Base-by-base conservation (phyloP, 768 basidiomycete genomes). In the Pleurotus djamor region DNA sequence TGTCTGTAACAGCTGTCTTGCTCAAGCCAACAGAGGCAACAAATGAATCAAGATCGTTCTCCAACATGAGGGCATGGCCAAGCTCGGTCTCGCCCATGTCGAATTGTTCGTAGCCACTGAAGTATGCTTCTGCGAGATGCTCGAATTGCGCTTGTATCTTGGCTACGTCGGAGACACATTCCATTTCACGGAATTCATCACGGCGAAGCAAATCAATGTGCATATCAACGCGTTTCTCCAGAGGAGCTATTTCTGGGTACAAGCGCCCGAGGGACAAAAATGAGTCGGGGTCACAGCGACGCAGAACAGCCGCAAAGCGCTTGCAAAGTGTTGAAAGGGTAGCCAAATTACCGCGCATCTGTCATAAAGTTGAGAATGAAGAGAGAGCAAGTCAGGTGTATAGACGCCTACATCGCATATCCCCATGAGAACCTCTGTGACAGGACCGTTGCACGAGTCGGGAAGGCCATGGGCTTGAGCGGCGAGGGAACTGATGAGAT, bases 81-180 rank as follows among this genome's bases (percentile, higher is more conserved):
- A 96, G 78, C 71, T 97, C 94, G 21, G 91, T 84, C 73, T 98
- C 96, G 9, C 88, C 94, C 28, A 96, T 73, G 70, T 98, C 97
- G 28, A 56, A 44, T 54, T 87, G 83, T n/a, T 92, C 89, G 63
- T 87, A 89, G 14, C 83, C 85, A 58, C 79, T 80, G 67, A 98
- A 94, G 71, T 95, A 91, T 0, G 91, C 87, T 66, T 94, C 92
- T 0, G 91, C 86, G 3, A 98, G 81, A 69, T 98, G 96, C 58
- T 96, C 93, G 64, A 96, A 94, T 69, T 97, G 94, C 0, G 91
- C 88, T 64, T 95, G 87, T 71, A 98, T 87, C 75, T 91, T 95
- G 64, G 83, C 79, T 45, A 98, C 79, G 68, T 98, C 97, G 65
- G 82, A 88, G 16, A 92, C 93, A 71, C 96, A 98, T 67, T 98